phyloP scores from a whole-genome alignment of 2,329 filamentous ascomycete species.

The Fusarium avenaceum region DNA sequence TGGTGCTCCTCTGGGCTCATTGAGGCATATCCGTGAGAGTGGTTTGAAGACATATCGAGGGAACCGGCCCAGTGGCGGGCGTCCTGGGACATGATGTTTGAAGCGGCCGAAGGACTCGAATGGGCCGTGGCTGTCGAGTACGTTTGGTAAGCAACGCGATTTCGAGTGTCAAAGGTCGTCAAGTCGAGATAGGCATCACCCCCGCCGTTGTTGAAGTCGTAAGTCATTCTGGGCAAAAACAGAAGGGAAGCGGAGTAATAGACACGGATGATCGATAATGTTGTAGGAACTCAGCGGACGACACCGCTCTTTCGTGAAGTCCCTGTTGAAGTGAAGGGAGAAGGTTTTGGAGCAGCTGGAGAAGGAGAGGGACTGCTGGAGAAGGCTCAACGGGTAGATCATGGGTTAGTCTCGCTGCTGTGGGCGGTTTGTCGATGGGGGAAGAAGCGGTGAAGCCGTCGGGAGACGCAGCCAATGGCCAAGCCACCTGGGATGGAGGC shows the following conservation, averaged over 20 bases:
- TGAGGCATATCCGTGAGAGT: slow-evolving; percentile 61
- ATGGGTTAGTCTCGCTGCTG: slow-evolving; percentile 44
- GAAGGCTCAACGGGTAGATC: slow-evolving; percentile 46
- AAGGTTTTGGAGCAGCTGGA: slow-evolving; percentile 49
- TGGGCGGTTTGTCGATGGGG: slow-evolving; percentile 50
- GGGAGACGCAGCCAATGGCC: slow-evolving; percentile 55
- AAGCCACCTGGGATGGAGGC: slow-evolving; percentile 48
- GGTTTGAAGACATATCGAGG: slow-evolving; percentile 64
- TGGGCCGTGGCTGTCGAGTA: slow-evolving; percentile 49
- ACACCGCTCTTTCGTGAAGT: slow-evolving; percentile 62
- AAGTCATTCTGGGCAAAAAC: slow-evolving; percentile 63
- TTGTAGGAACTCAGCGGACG: slow-evolving; percentile 56
- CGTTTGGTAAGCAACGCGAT: slow-evolving; percentile 61
- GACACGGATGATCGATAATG: slow-evolving; percentile 51
- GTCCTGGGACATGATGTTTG: slow-evolving; percentile 55
- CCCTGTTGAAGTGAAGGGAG: slow-evolving; percentile 49
- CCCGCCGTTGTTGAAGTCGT: slow-evolving; percentile 70
- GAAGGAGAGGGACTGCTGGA: slow-evolving; percentile 48
- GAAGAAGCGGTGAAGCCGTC: slow-evolving; percentile 58
- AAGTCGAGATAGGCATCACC: slow-evolving; percentile 73
- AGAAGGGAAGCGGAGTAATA: slow-evolving; percentile 52
- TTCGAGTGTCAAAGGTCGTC: slow-evolving; percentile 68
- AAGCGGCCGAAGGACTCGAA: slow-evolving; percentile 52
- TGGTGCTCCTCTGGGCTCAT: slow-evolving; percentile 65
- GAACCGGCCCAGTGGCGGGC: slow-evolving; percentile 64